Percentiles rank a stretch among this genome's conserved stretches.
Evolutionary conservation across 106 monocot species (phyloP).

Genomic region (Acorus gramineus): DNA sequence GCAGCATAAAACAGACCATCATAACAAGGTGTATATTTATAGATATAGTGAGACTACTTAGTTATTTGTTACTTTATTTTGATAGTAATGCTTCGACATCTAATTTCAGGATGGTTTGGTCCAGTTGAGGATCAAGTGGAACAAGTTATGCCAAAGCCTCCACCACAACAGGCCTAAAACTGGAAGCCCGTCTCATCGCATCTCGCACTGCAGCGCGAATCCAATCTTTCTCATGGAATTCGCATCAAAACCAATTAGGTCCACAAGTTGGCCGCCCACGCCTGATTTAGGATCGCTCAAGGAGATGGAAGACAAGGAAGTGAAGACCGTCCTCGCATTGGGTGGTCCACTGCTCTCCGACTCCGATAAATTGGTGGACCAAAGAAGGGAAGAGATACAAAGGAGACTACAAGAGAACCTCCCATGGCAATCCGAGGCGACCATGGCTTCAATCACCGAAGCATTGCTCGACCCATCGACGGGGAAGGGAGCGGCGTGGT

Average conservation of each 20-base stretch:
- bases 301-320: conserved; percentile 3
- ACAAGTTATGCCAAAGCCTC: conserved; percentile 47
- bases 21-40: conserved; percentile 33
- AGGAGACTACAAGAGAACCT: conserved; percentile 42
- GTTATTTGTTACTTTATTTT: not conserved
- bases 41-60: not conserved
- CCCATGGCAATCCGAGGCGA: conserved; percentile 61
- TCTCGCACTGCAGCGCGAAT: not conserved
- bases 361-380: conserved; percentile 35
- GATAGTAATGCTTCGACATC: not conserved
- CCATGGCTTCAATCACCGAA: conserved; percentile 37
- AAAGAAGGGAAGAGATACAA: conserved; percentile 21
- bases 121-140: conserved; percentile 75
- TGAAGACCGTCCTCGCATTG: conserved; percentile 40
- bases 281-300: not conserved
- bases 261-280: not conserved
- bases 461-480: conserved; percentile 25
- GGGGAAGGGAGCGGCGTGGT: conserved; percentile 29
- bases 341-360: conserved; percentile 35
- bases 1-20: conserved; percentile 24
- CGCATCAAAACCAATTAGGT: not conserved
- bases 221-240: conserved; percentile 5
- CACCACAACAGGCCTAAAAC: conserved; percentile 23
- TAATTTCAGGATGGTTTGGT: conserved; percentile 32
- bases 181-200: no score